These are phyloP conservation scores for Endoconidiophora polonica DNA, from an alignment of 2,329 filamentous ascomycete species.

Conservation along the genomic window DNA sequence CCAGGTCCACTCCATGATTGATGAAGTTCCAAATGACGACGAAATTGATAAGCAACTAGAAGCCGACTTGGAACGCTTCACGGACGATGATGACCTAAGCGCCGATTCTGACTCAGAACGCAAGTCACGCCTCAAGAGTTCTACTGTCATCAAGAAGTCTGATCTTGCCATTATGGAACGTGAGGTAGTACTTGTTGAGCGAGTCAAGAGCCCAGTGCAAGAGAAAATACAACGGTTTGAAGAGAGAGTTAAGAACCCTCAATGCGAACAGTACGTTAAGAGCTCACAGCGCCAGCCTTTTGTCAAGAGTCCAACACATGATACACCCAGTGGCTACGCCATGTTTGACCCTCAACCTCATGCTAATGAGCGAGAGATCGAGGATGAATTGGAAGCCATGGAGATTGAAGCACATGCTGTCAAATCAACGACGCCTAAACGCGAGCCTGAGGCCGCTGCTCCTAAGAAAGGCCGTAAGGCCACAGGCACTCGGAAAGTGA, in stretches of 20 bases:
- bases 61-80: slow-evolving; percentile 42
- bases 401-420: slow-evolving; percentile 31
- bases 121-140: slow-evolving; percentile 3
- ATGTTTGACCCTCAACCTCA: slow-evolving; percentile 36
- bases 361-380: slow-evolving; percentile 30
- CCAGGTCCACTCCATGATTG: slow-evolving; percentile 22
- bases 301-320: neutral
- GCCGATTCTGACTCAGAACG: slow-evolving; percentile 31
- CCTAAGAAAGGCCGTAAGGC: slow-evolving; percentile 40
- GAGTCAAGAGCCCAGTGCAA: no score
- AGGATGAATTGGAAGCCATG: slow-evolving; percentile 33
- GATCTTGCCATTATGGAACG: no score
- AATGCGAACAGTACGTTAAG: neutral
- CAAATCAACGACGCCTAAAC: neutral
- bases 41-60: slow-evolving; percentile 51
- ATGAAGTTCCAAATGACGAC: slow-evolving; percentile 38
- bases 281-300: neutral
- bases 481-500: slow-evolving; percentile 30
- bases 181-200: no score
- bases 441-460: slow-evolving; percentile 22
- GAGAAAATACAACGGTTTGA: no score
- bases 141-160: no score
- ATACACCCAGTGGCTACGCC: slow-evolving; percentile 23
- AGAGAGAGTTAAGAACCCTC: slow-evolving; percentile 18
- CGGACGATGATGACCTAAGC: slow-evolving; percentile 34